Base-by-base conservation (phyloP, 129 eudicot species). In the Apium graveolens region DNA sequence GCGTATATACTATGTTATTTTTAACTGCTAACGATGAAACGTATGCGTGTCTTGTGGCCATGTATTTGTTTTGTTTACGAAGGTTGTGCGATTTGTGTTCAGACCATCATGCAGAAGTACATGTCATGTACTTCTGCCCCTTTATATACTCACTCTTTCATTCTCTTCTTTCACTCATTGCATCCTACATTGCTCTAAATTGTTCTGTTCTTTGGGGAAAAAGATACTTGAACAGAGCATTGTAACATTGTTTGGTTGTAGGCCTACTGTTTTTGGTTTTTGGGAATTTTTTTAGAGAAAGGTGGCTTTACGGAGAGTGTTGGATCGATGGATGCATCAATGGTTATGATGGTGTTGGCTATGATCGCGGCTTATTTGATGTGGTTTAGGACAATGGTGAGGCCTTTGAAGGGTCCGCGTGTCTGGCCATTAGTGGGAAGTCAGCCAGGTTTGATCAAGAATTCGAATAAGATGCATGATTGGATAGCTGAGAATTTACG, bases 401-500 rank as follows among this genome's bases (percentile, higher is more conserved):
- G 84, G 81, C 74, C 90, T 2, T 48, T 90, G 65, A 87, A 51
- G 21, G 96, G 96, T 70, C 96, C 96, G 53, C 87, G 87, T 48
- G 84, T 88, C 35, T 90, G 96, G 96, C 96, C 96, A 6, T 2
- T 90, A 16, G 48, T 90, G 68, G 96, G 96, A 3, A 90, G 96
- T 66, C 75, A 88, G 4, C 96, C 96, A 5, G 90, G 90, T 1
- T 81, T 90, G 69, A 84, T 90, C 69, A 82, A 86, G 74, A 86
- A 90, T 70, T 78, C 87, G 12, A 83, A 78, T 44, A 87, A 88
- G 21, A 80, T 90, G 88, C 96, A 90, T 27, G 96, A 90, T 16
- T 90, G 96, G 96, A 88, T 90, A 35, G 90, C 92, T 20, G 92
- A 84, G 5, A 90, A 90, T 53, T 90, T 90, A 0, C 90, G 92